phyloP scores from a whole-genome alignment of 2,329 filamentous ascomycete genomes.

The Ascochyta rabiei region DNA sequence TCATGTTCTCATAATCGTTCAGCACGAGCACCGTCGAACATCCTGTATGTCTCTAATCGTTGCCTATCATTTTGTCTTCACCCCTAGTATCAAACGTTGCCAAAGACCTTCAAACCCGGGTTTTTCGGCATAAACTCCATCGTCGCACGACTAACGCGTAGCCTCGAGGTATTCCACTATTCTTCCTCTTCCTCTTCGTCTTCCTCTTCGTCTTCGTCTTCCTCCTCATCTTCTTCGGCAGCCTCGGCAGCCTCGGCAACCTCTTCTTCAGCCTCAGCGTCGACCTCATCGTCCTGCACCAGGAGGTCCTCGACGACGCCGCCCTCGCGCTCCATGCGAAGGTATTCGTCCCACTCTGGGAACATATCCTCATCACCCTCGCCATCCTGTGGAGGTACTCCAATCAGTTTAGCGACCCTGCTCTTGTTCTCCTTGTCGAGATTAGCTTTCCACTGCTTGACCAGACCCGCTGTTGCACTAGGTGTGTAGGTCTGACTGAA shows the following conservation, averaged over 20 bases:
- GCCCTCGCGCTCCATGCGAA: constrained; percentile 79
- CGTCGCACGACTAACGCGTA: neutral
- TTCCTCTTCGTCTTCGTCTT: constrained; percentile 31
- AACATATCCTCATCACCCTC: constrained; percentile 79
- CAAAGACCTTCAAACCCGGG: neutral
- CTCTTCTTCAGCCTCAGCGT: constrained; percentile 41
- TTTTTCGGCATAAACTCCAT: neutral
- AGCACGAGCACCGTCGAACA: neutral
- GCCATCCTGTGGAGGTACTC: constrained; percentile 71
- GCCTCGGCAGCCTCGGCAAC: constrained; percentile 41
- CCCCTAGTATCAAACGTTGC: neutral
- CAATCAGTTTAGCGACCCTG: constrained; percentile 82
- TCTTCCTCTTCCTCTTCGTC: constrained; percentile 23
- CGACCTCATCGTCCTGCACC: constrained; percentile 40
- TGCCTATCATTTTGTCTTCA: constrained; percentile 8
- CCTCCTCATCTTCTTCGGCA: constrained; percentile 36
- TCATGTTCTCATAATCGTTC: no score
- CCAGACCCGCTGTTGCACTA: constrained; percentile 70
- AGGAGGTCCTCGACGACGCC: constrained; percentile 51
- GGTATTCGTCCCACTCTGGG: constrained; percentile 93
- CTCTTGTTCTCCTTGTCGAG: constrained; percentile 85
- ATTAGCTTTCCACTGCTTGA: constrained; percentile 78
- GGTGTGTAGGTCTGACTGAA: constrained; percentile 97
- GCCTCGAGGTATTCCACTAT: neutral
- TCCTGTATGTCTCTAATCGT: neutral